These are phyloP conservation scores for Hanseniaspora occidentalis DNA, from an alignment of 805 yeast genomes.

Conservation along the genomic window DNA sequence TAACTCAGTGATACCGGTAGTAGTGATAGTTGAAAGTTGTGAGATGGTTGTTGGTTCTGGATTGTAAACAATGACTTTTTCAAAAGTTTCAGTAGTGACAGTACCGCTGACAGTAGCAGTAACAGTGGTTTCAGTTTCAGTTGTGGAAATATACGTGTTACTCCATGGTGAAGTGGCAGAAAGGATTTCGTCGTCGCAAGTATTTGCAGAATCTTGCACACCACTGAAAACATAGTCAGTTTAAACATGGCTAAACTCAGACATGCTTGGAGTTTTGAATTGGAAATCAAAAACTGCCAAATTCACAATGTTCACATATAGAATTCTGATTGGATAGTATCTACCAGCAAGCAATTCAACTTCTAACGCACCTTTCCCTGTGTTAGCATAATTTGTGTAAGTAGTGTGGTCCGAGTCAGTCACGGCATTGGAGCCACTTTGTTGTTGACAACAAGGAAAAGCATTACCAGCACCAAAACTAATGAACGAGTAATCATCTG, in stretches of 20 bases:
- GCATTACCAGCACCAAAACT: slow-evolving; percentile 22
- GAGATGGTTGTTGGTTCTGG: too few species aligned
- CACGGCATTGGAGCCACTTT: not conserved
- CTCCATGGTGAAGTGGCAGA: slow-evolving; percentile 2
- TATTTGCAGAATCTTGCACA: not conserved
- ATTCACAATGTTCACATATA: slow-evolving; percentile 12
- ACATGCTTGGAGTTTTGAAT: slow-evolving; percentile 12
- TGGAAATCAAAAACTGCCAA: slow-evolving; percentile 9
- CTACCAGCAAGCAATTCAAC: slow-evolving; percentile 15
- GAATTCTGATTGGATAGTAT: slow-evolving; percentile 20
- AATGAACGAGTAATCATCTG: slow-evolving; percentile 25
- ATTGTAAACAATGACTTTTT: not conserved
- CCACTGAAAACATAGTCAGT: slow-evolving; percentile 9
- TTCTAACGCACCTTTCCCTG: slow-evolving; percentile 1
- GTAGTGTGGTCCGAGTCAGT: not conserved
- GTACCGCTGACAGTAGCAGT: not conserved
- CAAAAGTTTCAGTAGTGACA: not conserved
- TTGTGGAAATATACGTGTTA: not conserved
- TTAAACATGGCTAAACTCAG: slow-evolving; percentile 6
- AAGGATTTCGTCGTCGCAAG: slow-evolving; percentile 1
- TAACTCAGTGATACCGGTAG: too few species aligned
- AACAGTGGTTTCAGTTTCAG: not conserved
- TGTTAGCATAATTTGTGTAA: not conserved
- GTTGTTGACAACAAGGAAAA: slow-evolving; percentile 24
- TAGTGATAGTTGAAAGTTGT: too few species aligned